Evolutionary conservation across 2,329 filamentous ascomycete species (phyloP), one percentile per base, ranked within the genome.

Genomic region (Aspergillus fumigatus): DNA sequence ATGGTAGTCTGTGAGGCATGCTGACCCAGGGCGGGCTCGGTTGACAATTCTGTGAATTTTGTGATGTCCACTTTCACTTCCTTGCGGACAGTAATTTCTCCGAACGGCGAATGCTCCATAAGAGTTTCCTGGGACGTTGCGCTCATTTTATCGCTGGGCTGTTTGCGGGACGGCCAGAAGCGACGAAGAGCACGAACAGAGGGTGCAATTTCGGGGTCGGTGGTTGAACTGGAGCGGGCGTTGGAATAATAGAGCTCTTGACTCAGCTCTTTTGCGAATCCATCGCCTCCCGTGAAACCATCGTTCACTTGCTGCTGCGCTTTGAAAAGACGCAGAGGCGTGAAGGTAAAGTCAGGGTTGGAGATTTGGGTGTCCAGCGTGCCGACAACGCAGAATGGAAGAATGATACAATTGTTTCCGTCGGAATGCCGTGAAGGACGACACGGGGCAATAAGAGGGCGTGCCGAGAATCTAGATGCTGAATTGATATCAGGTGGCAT

Each of bases 321-420:
- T 61, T 83, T 85, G 75, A 89, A 89, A 61, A 89, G 84, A 48
- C 75, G 81, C 29, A 89, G 73, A 0, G 87, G 85, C 1, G 82
- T 77, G 61, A 88, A 87, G 54, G 80, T 77, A 65, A 83, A 82
- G 27, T 79, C 78, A 1, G 80, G 74, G 23, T 80, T 79, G 2
- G 75, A 73, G 8, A 82, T 70, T 35, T 77, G 79, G 17, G 79
- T 77, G 61, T 88, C 83, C 27, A 89, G 83, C 1, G 83, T 83
- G 19, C 86, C 81, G 45, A 89, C 80, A 17, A 85, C 73, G 48
- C 81, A 81, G 67, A 89, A 83, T n/a, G 81, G 82, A 68, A 67
- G 76, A 65, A 60, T 74, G 64, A 58, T 77, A 65, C 57, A 88
- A 64, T 63, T 78, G 67, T 45, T 75, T 71, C 66, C 62, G 7